A percentile compares a stretch with the other conserved stretches of the same genome.
phyloP scores from a whole-genome alignment of 495 filamentous ascomycete genomes.

The Amniculicola lignicola region DNA sequence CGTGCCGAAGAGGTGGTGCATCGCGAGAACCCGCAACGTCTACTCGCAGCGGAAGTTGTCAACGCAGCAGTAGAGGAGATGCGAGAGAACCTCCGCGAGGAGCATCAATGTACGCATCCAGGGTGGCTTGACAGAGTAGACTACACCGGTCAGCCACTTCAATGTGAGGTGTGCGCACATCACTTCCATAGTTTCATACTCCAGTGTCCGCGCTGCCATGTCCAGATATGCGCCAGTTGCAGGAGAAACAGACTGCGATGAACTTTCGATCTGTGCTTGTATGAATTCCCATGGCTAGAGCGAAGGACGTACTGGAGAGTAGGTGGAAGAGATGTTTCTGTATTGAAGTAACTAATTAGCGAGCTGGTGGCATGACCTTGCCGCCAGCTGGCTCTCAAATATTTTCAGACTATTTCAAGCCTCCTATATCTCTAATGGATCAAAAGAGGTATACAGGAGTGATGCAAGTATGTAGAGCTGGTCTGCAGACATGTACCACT shows the following conservation, averaged over 20 bases:
- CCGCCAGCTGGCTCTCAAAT: too few species aligned
- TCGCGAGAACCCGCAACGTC: not conserved
- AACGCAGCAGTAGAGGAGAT: not conserved
- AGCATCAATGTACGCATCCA: not conserved
- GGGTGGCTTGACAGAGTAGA: not conserved
- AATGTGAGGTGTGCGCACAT: not conserved
- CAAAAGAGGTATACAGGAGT: too few species aligned
- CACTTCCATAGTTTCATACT: not conserved
- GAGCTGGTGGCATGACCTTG: too few species aligned
- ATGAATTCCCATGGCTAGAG: too few species aligned
- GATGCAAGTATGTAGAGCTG: too few species aligned
- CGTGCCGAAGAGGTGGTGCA: conserved; percentile 15
- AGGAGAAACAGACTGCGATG: not conserved
- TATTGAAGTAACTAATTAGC: too few species aligned
- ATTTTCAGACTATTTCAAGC: too few species aligned
- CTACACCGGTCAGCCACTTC: not conserved
- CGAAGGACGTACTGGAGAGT: too few species aligned
- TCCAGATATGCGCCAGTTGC: not conserved
- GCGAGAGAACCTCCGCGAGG: not conserved
- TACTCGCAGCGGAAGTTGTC: not conserved
- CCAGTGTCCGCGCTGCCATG: not conserved
- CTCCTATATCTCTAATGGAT: too few species aligned
- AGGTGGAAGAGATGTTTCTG: too few species aligned
- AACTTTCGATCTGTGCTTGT: too few species aligned
- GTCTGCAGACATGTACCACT: too few species aligned